phyloP scores from a whole-genome alignment of 2,329 filamentous ascomycete genomes.

The Hymenoscyphus fructigenus region DNA sequence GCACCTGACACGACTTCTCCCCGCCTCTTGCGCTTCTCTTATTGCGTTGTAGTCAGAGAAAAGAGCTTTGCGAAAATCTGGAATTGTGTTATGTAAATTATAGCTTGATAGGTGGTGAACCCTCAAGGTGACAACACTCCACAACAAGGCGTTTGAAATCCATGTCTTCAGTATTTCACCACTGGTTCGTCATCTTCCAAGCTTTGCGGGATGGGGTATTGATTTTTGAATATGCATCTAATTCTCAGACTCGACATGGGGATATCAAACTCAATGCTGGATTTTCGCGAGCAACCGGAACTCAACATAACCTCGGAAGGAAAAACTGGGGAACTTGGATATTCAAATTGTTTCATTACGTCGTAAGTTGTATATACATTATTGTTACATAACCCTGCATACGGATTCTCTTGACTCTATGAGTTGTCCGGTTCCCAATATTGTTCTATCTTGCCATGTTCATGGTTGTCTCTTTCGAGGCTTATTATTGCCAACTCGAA shows the following conservation, averaged over 20 bases:
- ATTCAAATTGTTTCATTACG: neutral
- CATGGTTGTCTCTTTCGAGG: no score
- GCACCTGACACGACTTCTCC: no score
- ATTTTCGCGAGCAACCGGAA: no score
- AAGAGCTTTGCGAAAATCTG: neutral
- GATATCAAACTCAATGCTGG: no score
- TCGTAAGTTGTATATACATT: neutral
- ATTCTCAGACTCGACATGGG: no score
- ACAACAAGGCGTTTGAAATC: neutral
- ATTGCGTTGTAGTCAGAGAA: neutral
- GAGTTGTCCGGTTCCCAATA: neutral
- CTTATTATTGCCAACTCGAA: no score
- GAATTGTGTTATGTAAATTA: neutral
- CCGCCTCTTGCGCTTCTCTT: no score
- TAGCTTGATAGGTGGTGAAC: neutral
- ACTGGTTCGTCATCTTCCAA: no score
- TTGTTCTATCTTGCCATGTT: no score
- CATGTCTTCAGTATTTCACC: no score
- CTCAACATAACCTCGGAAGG: neutral
- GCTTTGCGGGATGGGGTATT: no score
- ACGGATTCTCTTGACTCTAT: neutral
- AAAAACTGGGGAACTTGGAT: neutral
- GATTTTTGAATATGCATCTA: no score
- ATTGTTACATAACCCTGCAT: neutral
- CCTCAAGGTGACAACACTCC: neutral